Conservation (phyloP, 768 basidiomycete species). For the Xerocomellus chrysenteron region DNA sequence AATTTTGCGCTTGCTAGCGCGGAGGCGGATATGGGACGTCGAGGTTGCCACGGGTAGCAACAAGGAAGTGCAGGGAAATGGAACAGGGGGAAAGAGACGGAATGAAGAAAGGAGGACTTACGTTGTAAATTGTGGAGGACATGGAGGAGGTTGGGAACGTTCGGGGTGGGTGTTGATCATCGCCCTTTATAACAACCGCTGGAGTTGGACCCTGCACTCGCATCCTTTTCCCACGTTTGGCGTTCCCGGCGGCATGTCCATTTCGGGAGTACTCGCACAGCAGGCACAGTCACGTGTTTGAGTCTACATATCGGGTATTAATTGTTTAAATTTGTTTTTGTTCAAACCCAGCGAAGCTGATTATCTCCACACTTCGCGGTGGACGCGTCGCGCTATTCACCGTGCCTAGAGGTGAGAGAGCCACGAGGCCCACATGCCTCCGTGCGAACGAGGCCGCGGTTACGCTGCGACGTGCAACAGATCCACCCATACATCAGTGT, state of each 20-base stretch:
- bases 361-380: slow-evolving; percentile 14
- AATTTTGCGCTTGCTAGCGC: slow-evolving; percentile 26
- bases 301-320: slow-evolving; percentile 16
- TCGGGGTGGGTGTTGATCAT: slow-evolving; percentile 39
- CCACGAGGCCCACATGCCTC: slow-evolving; percentile 6
- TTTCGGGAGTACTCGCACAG: slow-evolving; percentile 22
- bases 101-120: slow-evolving; percentile 21
- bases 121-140: slow-evolving; percentile 41
- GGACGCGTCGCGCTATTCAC: not conserved
- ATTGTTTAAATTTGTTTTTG: slow-evolving; percentile 10
- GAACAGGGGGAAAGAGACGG: not conserved
- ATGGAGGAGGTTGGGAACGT: slow-evolving; percentile 38
- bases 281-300: slow-evolving; percentile 33
- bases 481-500: not conserved
- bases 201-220: slow-evolving; percentile 34
- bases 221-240: slow-evolving; percentile 36
- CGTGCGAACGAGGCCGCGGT: not conserved
- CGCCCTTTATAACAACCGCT: slow-evolving; percentile 39
- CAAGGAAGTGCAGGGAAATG: not conserved
- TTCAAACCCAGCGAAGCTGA: slow-evolving; percentile 25
- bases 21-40: not conserved
- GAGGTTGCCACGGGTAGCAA: not conserved
- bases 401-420: not conserved
- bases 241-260: slow-evolving; percentile 36
- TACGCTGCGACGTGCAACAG: not conserved